Evolutionary conservation across 2,329 filamentous ascomycete species (phyloP).

Genomic region (Calonectria fujianensis): DNA sequence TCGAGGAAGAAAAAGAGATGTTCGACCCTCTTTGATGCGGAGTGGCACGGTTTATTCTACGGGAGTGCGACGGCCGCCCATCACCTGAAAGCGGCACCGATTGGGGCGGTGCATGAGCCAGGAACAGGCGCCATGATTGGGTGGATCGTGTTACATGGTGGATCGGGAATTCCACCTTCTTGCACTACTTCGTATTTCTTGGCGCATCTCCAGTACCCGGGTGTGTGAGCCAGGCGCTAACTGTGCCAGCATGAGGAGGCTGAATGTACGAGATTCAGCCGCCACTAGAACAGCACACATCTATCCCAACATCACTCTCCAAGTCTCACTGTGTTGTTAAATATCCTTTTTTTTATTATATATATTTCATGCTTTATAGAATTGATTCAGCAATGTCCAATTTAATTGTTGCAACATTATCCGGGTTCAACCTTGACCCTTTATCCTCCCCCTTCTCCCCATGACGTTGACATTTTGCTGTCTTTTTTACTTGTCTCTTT

Average conservation of each 20-base stretch:
- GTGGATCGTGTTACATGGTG: not conserved
- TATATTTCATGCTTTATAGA: conserved; percentile 21
- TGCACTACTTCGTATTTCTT: conserved; percentile 37
- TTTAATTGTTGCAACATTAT: conserved; percentile 38
- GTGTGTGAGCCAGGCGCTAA: not conserved
- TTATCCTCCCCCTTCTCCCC: conserved; percentile 38
- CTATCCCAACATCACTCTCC: not conserved
- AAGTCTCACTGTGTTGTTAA: not conserved
- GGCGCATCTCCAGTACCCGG: not conserved
- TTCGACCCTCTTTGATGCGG: not conserved
- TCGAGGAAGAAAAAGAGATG: not conserved
- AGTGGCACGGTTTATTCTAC: conserved; percentile 11
- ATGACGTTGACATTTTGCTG: not conserved
- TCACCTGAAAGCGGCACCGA: conserved; percentile 39
- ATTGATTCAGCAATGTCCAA: conserved; percentile 12
- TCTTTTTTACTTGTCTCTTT: conserved; percentile 37
- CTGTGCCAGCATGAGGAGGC: not conserved
- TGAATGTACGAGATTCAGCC: not conserved
- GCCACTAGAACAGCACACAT: not conserved
- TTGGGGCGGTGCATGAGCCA: conserved; percentile 50
- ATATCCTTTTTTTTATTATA: conserved; percentile 31
- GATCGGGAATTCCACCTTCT: not conserved
- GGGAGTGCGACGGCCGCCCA: conserved; percentile 24
- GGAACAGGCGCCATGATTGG: not conserved
- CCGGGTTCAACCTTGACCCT: conserved; percentile 39